Conservation (phyloP, 108 stramenopile genomes). For the Nannochloropsis gaditana region DNA sequence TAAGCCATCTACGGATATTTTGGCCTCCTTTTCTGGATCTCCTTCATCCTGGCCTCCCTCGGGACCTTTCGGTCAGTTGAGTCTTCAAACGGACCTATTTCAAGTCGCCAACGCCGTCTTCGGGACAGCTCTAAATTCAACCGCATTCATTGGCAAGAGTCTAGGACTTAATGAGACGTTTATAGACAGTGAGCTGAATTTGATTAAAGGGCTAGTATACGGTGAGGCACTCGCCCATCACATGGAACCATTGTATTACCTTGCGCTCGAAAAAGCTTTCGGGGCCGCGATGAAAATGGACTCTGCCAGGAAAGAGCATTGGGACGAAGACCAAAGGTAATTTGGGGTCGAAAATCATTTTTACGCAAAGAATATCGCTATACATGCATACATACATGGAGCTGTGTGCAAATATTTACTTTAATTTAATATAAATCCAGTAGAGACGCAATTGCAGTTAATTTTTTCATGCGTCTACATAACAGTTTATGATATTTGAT, state of each 20-base stretch:
- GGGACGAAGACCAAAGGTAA: too few species aligned
- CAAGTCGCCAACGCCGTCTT: not conserved
- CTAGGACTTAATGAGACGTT: conserved; percentile 3
- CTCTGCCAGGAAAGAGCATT: too few species aligned
- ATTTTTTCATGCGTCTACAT: too few species aligned
- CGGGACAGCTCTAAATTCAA: not conserved
- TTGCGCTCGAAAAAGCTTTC: conserved; percentile 14
- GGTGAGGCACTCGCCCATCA: not conserved
- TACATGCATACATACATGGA: too few species aligned
- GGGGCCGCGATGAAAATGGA: not conserved
- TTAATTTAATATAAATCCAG: too few species aligned
- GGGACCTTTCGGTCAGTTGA: not conserved
- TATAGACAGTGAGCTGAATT: not conserved
- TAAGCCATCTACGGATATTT: not conserved
- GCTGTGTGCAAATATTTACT: too few species aligned
- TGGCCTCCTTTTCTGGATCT: not conserved
- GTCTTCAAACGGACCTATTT: conserved; percentile 6
- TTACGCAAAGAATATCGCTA: too few species aligned
- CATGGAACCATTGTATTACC: not conserved
- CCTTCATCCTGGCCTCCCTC: not conserved
- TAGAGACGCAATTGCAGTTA: too few species aligned
- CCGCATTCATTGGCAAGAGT: not conserved
- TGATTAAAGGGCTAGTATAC: conserved; percentile 8
- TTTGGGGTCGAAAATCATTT: too few species aligned
- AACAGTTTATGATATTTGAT: too few species aligned